Base-by-base conservation (phyloP, 176 grass and related monocot species). In the Oryza brachyantha region DNA sequence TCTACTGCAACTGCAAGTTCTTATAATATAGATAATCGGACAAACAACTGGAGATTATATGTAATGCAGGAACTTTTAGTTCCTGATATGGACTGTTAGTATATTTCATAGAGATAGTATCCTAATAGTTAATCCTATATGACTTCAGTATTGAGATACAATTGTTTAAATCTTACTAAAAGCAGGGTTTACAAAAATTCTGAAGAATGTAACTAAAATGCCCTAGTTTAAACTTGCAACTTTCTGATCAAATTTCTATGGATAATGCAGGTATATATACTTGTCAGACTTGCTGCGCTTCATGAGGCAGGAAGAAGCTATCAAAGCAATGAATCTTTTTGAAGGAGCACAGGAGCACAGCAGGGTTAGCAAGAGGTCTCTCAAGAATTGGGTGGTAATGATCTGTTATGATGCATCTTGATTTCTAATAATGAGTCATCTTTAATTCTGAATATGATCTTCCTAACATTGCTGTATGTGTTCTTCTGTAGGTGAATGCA, bases 371-470 rank as follows among this genome's bases (percentile, higher is more conserved):
- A 94, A 90, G 77, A 90, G 74, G 22, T 70, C 92, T 64, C 89
- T 98, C 45, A 98, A 94, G 82, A 88, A 79, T 32, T 98, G 95
- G 95, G 95, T 98, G 95, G 95, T 98, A 98, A 90, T 72, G 79
- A 86, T 73, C 73, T 81, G 45, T 72, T 63, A 63, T 52, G 21
- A 4, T 10, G 64, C 34, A 41, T 50, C 6, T 61, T 74, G 79
- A 43, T 34, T 61, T 62, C 29, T 28, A 74, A 19, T 32, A 79
- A 77, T 8, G 48, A 40, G 10, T 50, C 67, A 61, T 22, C 39
- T 46, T 43, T 8, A 46, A 13, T 17, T 69, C 29, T 59, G 25
- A 11, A 72, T 11, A 50, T 61, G 7, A 29, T 10, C 28, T 52
- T 10, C 10, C 72, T 81, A 83, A 82, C 66, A 16, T 52, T 66